Base-by-base conservation (phyloP, 306 rosid species). In the Vicia sativa region DNA sequence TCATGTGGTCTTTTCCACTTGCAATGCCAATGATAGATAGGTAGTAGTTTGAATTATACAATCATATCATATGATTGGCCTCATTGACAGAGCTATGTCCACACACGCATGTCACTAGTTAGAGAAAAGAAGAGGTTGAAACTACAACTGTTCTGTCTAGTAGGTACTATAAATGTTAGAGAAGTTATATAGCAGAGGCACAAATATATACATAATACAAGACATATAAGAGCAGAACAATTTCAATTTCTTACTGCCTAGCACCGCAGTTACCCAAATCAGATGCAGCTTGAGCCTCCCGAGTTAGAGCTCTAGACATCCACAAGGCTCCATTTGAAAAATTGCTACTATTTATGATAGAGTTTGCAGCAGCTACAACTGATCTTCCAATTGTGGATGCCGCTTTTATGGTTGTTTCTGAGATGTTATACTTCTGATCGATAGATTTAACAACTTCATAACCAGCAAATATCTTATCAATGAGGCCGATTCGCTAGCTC, bases 311-410 rank as follows among this genome's bases (percentile, higher is more conserved):
- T 29, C 82, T 96, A 0, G 93, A 87, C 63, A 87, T 52, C 96
- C 92, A 88, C 77, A 88, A 77, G 74, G 97, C 96, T 65, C 96
- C 97, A 80, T 71, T 80, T 0, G 96, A 82, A 68, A 93, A 88
- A 84, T 90, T 90, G 89, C 89, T 79, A 67, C 89, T 93, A 53
- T 77, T 90, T 12, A 76, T 87, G 62, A 83, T 73, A 4, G 80
- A 39, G 63, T 45, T 81, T 13, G 96, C 92, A 28, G 96, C 97
- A 0, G 85, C 80, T 5, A 92, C 73, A 4, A 91, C 92, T n/a
- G 91, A 84, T 77, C 80, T 84, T 78, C 98, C 96, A 0, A 96
- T 85, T 28, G 86, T 89, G 3, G 87, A 79, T 65, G 86, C 82
- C 0, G 98, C 96, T 1, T 74, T 82, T 71, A 16, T 88, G 79